phyloP scores from a whole-genome alignment of 371 early-diverging fungal species.

The Synchytrium microbalum region DNA sequence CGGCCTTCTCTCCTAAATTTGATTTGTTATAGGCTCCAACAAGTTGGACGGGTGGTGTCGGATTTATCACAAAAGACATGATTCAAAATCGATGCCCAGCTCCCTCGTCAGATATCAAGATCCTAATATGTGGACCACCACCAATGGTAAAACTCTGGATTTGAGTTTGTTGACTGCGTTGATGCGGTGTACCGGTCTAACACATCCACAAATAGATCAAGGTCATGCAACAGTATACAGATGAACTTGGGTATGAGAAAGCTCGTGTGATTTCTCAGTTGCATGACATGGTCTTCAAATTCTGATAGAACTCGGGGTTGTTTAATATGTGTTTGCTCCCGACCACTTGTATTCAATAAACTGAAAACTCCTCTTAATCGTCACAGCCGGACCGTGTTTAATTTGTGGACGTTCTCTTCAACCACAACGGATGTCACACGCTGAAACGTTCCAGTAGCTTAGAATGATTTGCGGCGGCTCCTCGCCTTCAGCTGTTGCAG shows the following conservation, averaged over 20 bases:
- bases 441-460: too few relatives aligned
- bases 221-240: constrained; percentile 59
- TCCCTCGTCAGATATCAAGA: constrained; percentile 72
- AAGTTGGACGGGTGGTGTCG: constrained; percentile 77
- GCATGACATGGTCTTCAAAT: constrained; percentile 84
- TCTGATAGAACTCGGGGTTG: too few relatives aligned
- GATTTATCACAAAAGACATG: constrained; percentile 78
- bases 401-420: too few relatives aligned
- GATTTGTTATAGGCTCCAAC: constrained; percentile 48
- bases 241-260: constrained; percentile 30
- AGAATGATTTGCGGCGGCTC: too few relatives aligned
- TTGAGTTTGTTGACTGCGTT: constrained; percentile 1
- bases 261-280: constrained; percentile 76
- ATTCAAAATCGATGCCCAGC: constrained; percentile 66
- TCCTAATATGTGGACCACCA: constrained; percentile 91
- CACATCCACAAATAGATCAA: constrained; percentile 35
- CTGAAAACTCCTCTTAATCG: too few relatives aligned
- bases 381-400: too few relatives aligned
- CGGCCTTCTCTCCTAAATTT: not conserved
- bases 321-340: too few relatives aligned
- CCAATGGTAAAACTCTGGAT: constrained; percentile 58
- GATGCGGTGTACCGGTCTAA: constrained; percentile 8
- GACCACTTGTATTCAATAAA: too few relatives aligned
- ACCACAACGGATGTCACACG: too few relatives aligned
- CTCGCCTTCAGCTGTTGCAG: too few relatives aligned